A percentile compares a stretch with the other conserved stretches of the same genome.
Evolutionary conservation across 2,329 filamentous ascomycete species (phyloP).

Genomic region (Aspergillus uvarum): DNA sequence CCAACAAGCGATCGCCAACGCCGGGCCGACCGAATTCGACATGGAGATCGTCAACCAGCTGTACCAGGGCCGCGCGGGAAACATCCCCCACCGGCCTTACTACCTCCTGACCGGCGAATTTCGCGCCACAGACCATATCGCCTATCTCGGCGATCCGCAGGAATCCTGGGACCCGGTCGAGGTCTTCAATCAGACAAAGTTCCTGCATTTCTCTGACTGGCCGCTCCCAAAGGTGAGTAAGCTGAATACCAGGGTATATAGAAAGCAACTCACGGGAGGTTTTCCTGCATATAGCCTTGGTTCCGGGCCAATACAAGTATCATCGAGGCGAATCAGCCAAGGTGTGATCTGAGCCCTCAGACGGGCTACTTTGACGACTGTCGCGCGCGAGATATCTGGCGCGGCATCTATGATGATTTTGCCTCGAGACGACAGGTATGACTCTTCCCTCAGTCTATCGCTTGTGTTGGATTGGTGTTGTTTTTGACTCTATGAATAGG

Average conservation of each 20-base stretch:
- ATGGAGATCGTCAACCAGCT: conserved; percentile 66
- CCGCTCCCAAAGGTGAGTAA: conserved; percentile 42
- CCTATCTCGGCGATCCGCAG: conserved; percentile 50
- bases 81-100: conserved; percentile 59
- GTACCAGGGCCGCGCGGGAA: conserved; percentile 51
- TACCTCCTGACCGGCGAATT: conserved; percentile 61
- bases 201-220: conserved; percentile 67
- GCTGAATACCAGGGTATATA: too few species aligned
- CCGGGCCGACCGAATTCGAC: conserved; percentile 49
- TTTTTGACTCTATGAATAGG: too few species aligned
- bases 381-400: background rate
- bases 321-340: background rate
- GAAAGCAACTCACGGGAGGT: too few species aligned
- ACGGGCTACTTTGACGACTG: background rate
- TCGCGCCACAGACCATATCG: conserved; percentile 46
- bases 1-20: conserved; percentile 34
- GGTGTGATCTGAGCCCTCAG: background rate
- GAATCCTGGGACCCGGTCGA: conserved; percentile 56
- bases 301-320: background rate
- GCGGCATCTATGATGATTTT: too few species aligned
- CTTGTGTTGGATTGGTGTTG: too few species aligned
- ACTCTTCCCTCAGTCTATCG: too few species aligned
- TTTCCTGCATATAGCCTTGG: background rate
- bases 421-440: too few species aligned
- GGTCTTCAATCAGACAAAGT: conserved; percentile 57